Evolutionary conservation across 2,329 filamentous ascomycete species (phyloP).

Genomic region (Diplodia sapinea): DNA sequence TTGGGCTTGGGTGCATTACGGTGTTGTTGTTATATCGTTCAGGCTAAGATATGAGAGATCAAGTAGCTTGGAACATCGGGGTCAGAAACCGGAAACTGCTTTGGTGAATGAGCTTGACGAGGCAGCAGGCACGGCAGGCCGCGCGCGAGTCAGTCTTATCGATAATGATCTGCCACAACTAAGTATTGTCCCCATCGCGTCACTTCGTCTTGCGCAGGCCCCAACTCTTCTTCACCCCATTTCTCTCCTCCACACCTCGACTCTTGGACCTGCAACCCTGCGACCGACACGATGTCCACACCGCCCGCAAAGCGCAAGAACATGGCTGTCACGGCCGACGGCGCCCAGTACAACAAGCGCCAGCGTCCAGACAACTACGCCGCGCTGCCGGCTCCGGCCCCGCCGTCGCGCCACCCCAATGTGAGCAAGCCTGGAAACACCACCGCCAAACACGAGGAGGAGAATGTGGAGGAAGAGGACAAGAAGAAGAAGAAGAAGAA

Average conservation of each 20-base stretch:
- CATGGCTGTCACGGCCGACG: constrained; percentile 40
- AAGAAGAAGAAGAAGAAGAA: background rate
- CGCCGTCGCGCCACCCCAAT: background rate
- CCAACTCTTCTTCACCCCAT: background rate
- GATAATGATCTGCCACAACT: background rate
- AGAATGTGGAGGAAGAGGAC: background rate
- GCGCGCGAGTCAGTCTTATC: constrained; percentile 1
- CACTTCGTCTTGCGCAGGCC: background rate
- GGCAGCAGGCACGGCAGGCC: too few relatives aligned
- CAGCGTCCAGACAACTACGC: constrained; percentile 42
- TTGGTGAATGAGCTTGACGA: too few relatives aligned
- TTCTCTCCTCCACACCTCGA: background rate
- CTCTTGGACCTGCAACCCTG: background rate
- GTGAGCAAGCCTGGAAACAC: background rate
- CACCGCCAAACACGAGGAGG: background rate
- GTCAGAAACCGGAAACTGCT: too few relatives aligned
- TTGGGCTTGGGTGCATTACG: background rate
- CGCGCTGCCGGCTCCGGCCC: constrained; percentile 31
- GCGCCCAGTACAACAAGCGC: constrained; percentile 47
- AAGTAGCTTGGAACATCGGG: too few relatives aligned
- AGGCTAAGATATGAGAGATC: background rate
- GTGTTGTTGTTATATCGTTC: background rate
- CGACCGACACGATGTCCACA: background rate
- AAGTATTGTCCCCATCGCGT: constrained; percentile 4
- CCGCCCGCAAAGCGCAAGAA: constrained; percentile 20